phyloP scores from a whole-genome alignment of 2,329 filamentous ascomycete species.

The Hypoxylon rubiginosum region DNA sequence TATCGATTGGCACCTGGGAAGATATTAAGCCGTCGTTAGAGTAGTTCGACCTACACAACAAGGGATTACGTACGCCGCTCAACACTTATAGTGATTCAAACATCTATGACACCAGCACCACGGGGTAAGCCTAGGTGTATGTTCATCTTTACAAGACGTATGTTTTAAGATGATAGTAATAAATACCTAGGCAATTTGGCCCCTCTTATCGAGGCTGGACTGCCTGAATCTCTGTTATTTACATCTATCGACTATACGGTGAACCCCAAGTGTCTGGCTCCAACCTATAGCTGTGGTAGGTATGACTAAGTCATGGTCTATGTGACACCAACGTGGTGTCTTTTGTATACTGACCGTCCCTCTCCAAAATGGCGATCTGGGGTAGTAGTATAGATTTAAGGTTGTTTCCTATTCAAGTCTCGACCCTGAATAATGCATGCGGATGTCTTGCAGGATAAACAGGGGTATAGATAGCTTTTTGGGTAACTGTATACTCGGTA shows the following conservation, averaged over 20 bases:
- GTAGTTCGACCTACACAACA: background rate
- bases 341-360: background rate
- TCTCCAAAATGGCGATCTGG: conserved; percentile 13
- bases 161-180: background rate
- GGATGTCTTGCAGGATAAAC: conserved; percentile 19
- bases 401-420: conserved; percentile 31
- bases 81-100: background rate
- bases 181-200: background rate
- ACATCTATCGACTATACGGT: background rate
- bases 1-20: background rate
- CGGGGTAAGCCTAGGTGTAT: background rate
- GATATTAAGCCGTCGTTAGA: background rate
- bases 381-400: conserved; percentile 30
- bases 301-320: background rate
- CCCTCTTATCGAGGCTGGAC: background rate
- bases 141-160: background rate
- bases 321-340: background rate
- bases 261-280: background rate
- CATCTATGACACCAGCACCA: background rate
- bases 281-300: background rate
- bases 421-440: conserved; percentile 5
- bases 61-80: background rate
- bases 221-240: background rate
- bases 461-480: conserved; percentile 19
- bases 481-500: conserved; percentile 3